phyloP scores from a whole-genome alignment of 257 asterid genomes.

The Lycium ferocissimum region DNA sequence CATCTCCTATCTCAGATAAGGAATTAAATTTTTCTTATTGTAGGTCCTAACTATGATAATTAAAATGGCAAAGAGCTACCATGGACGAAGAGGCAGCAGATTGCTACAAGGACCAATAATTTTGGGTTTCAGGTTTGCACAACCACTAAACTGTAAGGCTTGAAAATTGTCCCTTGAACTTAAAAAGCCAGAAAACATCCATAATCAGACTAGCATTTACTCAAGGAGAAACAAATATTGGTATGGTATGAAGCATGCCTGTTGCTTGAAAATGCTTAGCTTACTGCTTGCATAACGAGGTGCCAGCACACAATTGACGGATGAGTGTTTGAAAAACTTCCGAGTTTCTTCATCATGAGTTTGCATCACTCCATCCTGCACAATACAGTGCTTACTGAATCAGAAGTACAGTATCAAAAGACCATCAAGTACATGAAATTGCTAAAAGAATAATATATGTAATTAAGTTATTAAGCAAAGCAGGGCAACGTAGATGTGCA shows the following conservation, averaged over 20 bases:
- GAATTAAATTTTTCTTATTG: background rate
- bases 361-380: slow-evolving; percentile 93
- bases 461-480: background rate
- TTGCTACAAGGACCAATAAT: background rate
- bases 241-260: slow-evolving; percentile 67
- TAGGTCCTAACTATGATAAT: background rate
- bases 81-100: background rate
- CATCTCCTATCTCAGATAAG: background rate
- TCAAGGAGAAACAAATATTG: slow-evolving; percentile 27
- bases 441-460: background rate
- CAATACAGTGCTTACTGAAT: slow-evolving; percentile 10
- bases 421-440: background rate
- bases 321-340: slow-evolving; percentile 90
- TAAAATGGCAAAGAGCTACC: background rate
- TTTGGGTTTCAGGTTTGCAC: background rate
- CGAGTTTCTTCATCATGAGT: slow-evolving; percentile 97
- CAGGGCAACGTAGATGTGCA: background rate
- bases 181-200: slow-evolving; percentile 4
- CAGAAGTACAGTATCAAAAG: slow-evolving; percentile 14
- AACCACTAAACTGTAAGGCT: background rate
- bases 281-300: slow-evolving; percentile 97
- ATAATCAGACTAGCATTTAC: background rate
- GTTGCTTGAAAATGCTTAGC: slow-evolving; percentile 99
- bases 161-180: background rate
- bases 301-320: slow-evolving; percentile 85